Evolutionary conservation across 1,284 basidiomycete species (phyloP).

Genomic region (Uromyces viciae-fabae): DNA sequence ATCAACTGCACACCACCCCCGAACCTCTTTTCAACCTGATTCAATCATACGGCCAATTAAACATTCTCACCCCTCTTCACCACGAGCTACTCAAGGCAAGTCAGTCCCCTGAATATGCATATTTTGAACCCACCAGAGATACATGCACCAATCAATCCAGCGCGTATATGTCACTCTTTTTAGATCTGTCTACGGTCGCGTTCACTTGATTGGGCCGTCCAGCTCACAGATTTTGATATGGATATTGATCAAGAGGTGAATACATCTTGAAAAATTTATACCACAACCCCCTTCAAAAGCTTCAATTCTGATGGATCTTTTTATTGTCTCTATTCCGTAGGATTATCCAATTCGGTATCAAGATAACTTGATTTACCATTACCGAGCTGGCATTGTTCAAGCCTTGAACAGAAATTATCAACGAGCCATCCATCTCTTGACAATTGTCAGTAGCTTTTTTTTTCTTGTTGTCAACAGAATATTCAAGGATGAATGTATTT

Average conservation of each 20-base stretch:
- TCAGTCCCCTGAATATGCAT: neutral
- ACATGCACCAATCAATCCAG: neutral
- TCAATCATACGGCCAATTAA: neutral
- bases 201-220: neutral
- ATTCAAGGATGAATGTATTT: neutral
- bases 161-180: neutral
- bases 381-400: conserved; percentile 38
- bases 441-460: conserved; percentile 14
- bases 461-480: neutral
- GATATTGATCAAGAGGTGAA: conserved; percentile 26
- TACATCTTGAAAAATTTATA: neutral
- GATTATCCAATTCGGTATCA: conserved; percentile 37
- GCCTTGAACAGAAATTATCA: conserved; percentile 35
- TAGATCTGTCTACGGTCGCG: conserved; percentile 23
- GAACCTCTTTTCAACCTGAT: conserved; percentile 11
- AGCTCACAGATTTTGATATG: conserved; percentile 32
- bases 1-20: neutral
- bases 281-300: neutral
- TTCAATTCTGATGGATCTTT: neutral
- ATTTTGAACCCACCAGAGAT: neutral
- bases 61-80: conserved; percentile 29
- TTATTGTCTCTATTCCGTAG: neutral
- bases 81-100: conserved; percentile 19
- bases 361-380: conserved; percentile 42
- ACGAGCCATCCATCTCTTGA: conserved; percentile 31